Conservation (phyloP, 164 flowering plant genomes). For the Piper longum region DNA sequence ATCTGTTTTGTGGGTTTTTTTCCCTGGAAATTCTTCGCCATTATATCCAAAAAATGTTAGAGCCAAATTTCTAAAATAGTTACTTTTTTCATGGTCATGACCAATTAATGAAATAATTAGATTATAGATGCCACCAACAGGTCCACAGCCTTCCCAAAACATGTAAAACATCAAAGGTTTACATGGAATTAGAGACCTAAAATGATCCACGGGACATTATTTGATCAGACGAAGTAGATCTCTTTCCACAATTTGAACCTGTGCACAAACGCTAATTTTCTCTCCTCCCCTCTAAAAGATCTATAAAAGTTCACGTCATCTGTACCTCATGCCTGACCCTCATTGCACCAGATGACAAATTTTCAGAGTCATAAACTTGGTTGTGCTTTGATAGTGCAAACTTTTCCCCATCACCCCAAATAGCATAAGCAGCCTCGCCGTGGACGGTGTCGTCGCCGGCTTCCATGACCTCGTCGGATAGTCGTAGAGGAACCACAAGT, state of each 20-base stretch:
- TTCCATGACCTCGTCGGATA: conserved; percentile 15
- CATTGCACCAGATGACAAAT: background rate
- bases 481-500: conserved; percentile 20
- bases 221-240: background rate
- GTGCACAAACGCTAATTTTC: background rate
- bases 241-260: too few species aligned
- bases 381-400: conserved; percentile 7
- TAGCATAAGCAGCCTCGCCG: conserved; percentile 26
- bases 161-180: too few species aligned
- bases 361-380: conserved; percentile 10
- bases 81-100: too few species aligned
- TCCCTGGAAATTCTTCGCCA: too few species aligned
- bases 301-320: background rate
- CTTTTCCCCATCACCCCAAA: conserved; percentile 15
- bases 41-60: too few species aligned
- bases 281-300: background rate
- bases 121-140: too few species aligned
- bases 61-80: too few species aligned
- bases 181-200: background rate
- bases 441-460: conserved; percentile 23
- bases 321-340: background rate
- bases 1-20: too few species aligned
- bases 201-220: background rate
- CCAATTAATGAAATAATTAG: too few species aligned
- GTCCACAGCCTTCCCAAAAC: too few species aligned